phyloP scores from a whole-genome alignment of 495 filamentous ascomycete species.

The Geoglossum glabrum region DNA sequence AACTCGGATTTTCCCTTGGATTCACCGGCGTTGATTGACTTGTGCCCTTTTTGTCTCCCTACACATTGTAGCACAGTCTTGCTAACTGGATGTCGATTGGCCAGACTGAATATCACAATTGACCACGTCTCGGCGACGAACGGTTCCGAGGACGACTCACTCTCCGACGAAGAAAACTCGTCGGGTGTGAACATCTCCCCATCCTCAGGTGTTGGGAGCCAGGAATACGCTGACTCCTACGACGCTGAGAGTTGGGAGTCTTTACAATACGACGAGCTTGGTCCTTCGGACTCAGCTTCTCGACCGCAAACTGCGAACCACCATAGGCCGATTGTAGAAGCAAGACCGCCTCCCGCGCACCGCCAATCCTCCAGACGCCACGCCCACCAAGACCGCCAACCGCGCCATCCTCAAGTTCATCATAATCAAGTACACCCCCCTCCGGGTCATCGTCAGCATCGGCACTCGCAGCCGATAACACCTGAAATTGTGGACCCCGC shows the following conservation, averaged over 20 bases:
- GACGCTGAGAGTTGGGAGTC: slow-evolving; percentile 28
- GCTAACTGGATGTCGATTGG: neutral
- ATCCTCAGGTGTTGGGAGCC: slow-evolving; percentile 27
- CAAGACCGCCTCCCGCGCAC: slow-evolving; percentile 22
- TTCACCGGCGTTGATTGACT: neutral
- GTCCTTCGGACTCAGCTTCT: slow-evolving; percentile 70
- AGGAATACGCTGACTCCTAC: slow-evolving; percentile 28
- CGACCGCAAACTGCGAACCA: slow-evolving; percentile 33
- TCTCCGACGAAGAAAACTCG: slow-evolving; percentile 33
- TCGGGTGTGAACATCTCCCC: slow-evolving; percentile 26
- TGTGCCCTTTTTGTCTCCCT: neutral
- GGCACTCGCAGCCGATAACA: slow-evolving; percentile 30
- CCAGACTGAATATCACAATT: slow-evolving; percentile 32
- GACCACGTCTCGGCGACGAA: slow-evolving; percentile 19
- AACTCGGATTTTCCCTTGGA: neutral
- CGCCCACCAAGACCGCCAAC: slow-evolving; percentile 15
- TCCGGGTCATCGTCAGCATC: slow-evolving; percentile 21
- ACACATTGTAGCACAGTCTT: neutral
- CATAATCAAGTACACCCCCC: slow-evolving; percentile 9
- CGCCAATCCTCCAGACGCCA: slow-evolving; percentile 25
- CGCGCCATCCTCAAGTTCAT: slow-evolving; percentile 11
- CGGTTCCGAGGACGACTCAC: slow-evolving; percentile 24
- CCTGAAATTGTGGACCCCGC: slow-evolving; percentile 33
- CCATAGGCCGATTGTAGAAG: slow-evolving; percentile 15
- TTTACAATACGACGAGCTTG: slow-evolving; percentile 40